A percentile compares a stretch with the other conserved stretches of the same genome.
These are phyloP conservation scores for Kodamaea hsintzibuensis DNA, from an alignment of 805 yeast species.

Conservation along the genomic window DNA sequence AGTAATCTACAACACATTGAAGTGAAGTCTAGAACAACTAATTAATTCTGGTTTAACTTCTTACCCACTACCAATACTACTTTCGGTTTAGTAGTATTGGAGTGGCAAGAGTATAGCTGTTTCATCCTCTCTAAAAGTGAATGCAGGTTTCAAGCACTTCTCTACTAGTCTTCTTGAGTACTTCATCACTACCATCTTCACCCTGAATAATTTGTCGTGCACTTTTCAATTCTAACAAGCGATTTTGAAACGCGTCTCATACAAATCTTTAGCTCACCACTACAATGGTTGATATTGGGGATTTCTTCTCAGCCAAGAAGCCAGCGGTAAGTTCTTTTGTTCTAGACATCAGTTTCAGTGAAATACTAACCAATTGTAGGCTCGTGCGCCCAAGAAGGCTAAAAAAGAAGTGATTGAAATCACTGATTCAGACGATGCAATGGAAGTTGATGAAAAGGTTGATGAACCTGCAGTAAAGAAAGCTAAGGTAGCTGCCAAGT, in stretches of 20 bases:
- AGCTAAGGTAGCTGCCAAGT: neutral
- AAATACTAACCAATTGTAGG: neutral
- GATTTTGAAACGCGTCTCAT: neutral
- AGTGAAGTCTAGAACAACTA: too few relatives aligned
- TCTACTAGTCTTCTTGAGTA: too few relatives aligned
- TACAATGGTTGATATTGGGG: constrained; percentile 11
- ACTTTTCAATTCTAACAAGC: neutral
- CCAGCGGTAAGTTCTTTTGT: neutral
- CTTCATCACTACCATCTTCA: too few relatives aligned
- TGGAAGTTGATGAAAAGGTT: constrained; percentile 12
- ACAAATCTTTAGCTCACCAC: neutral
- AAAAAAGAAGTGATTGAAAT: constrained; percentile 1
- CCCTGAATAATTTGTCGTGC: neutral
- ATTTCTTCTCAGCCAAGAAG: constrained; percentile 9
- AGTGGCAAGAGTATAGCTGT: too few relatives aligned
- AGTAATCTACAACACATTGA: too few relatives aligned
- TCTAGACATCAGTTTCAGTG: neutral
- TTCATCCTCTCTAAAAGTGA: too few relatives aligned
- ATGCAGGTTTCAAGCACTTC: too few relatives aligned
- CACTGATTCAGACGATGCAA: neutral
- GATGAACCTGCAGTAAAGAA: neutral
- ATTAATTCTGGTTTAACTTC: too few relatives aligned
- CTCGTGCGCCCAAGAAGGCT: neutral
- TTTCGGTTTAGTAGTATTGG: too few relatives aligned
- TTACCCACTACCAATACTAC: too few relatives aligned